Evolutionary conservation across 2,329 filamentous ascomycete genomes (phyloP).

Genomic region (Aspergillus sp.): DNA sequence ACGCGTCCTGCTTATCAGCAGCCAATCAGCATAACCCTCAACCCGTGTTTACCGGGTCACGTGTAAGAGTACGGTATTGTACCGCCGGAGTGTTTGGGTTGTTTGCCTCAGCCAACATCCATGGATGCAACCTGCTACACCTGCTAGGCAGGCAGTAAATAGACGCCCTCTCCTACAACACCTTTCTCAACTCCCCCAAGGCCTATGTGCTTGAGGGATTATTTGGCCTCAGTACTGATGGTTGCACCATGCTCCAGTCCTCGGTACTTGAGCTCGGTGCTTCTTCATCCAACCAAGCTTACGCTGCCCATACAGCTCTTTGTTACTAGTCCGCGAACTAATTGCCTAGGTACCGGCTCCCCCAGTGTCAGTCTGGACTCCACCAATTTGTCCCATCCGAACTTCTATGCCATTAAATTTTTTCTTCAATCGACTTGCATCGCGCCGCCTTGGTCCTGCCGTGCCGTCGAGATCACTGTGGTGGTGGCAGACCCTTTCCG

Average conservation of each 20-base stretch:
- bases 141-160: too few species aligned
- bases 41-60: neutral
- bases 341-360: conserved; percentile 1
- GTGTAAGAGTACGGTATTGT: conserved; percentile 1
- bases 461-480: neutral
- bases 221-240: neutral
- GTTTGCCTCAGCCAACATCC: too few species aligned
- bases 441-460: neutral
- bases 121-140: too few species aligned
- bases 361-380: conserved; percentile 12
- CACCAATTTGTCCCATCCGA: conserved; percentile 16
- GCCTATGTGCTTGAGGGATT: neutral
- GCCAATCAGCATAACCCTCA: conserved; percentile 9
- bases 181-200: too few species aligned
- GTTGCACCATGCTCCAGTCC: neutral
- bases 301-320: neutral
- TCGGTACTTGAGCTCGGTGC: neutral
- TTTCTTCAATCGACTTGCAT: conserved; percentile 1
- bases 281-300: neutral
- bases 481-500: conserved; percentile 12
- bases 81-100: neutral
- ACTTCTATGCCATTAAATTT: conserved; percentile 6
- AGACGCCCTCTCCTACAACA: too few species aligned
- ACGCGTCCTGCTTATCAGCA: conserved; percentile 14
- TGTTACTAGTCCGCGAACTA: neutral